These are phyloP conservation scores for Stygiomarasmius scandens DNA, from an alignment of 1,284 basidiomycete genomes.

Conservation along the genomic window DNA sequence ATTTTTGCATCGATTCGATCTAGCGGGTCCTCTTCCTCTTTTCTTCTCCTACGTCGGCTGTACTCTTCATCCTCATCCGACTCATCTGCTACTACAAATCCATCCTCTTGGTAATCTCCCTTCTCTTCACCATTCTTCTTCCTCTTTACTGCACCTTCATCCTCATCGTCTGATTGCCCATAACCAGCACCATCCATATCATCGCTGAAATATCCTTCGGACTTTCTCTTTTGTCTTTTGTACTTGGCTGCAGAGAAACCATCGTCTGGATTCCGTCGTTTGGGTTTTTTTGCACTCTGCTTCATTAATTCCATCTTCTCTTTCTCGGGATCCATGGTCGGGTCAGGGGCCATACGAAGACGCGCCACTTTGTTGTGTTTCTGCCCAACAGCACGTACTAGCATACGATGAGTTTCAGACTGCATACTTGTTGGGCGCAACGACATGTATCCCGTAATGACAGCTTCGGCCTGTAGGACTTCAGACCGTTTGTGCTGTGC, in stretches of 20 bases:
- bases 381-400: conserved; percentile 85
- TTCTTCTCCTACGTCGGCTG: conserved; percentile 40
- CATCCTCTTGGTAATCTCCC: conserved; percentile 79
- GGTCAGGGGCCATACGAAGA: conserved; percentile 75
- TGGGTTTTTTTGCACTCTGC: conserved; percentile 63
- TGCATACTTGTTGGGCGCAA: conserved; percentile 89
- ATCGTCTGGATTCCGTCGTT: conserved; percentile 47
- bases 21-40: conserved; percentile 61
- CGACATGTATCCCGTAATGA: conserved; percentile 82
- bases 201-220: conserved; percentile 50
- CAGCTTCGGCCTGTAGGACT: conserved; percentile 82
- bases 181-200: conserved; percentile 42
- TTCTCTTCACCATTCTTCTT: conserved; percentile 39
- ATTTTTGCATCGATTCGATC: conserved; percentile 73
- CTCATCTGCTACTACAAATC: conserved; percentile 78
- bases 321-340: conserved; percentile 70
- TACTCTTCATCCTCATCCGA: conserved; percentile 64
- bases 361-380: conserved; percentile 81
- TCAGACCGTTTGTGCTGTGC: conserved; percentile 87
- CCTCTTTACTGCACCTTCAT: conserved; percentile 36
- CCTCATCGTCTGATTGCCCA: conserved; percentile 26
- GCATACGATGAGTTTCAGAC: conserved; percentile 85
- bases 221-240: conserved; percentile 40
- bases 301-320: conserved; percentile 73
- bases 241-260: conserved; percentile 47